Percentiles rank a stretch among this genome's conserved stretches.
Conservation (phyloP, 768 basidiomycete species). For the Cystobasidium onofrii region DNA sequence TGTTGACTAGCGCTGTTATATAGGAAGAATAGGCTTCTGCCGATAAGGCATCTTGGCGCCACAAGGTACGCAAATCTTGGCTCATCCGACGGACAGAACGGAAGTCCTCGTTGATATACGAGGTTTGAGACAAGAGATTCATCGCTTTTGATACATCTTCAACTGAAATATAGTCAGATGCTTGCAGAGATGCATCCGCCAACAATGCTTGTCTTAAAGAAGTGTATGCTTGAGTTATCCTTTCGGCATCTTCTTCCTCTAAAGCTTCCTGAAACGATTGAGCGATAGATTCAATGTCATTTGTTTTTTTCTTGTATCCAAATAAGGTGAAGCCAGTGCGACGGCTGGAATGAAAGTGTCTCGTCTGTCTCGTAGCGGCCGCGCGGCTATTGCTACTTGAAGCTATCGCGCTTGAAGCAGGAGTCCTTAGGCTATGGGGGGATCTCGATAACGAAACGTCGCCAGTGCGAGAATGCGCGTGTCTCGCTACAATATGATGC, state of each 20-base stretch:
- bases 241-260: background rate
- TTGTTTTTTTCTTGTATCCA: background rate
- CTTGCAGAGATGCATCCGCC: background rate
- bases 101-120: conserved; percentile 22
- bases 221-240: background rate
- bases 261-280: conserved; percentile 6
- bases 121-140: background rate
- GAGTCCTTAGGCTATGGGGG: no score
- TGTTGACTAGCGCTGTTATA: background rate
- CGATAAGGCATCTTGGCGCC: background rate
- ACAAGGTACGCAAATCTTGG: background rate
- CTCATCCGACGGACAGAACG: background rate
- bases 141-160: background rate
- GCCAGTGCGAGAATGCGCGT: background rate
- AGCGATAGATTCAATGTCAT: background rate
- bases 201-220: background rate
- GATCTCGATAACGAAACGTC: no score
- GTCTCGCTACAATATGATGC: background rate
- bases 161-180: background rate
- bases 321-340: background rate
- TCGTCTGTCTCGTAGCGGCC: background rate
- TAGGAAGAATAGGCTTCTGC: background rate
- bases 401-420: background rate
- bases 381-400: background rate
- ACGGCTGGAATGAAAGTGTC: background rate